These are phyloP conservation scores for Aspergillus pseudoglaucus DNA, from an alignment of 2,329 filamentous ascomycete species.

Conservation along the genomic window DNA sequence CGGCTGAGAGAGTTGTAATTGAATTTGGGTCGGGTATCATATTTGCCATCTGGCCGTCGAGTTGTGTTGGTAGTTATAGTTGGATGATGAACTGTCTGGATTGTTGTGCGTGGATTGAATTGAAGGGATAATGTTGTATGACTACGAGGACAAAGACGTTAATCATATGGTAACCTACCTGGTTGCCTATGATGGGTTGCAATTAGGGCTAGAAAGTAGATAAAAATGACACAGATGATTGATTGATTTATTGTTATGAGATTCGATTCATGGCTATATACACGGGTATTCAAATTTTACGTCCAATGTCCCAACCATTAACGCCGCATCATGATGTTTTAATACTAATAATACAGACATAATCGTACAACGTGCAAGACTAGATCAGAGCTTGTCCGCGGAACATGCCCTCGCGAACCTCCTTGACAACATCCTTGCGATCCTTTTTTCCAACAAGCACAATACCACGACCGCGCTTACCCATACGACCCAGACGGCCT, in stretches of 20 bases:
- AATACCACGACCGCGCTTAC: slow-evolving; percentile 77
- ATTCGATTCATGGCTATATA: neutral
- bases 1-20: too few relatives aligned
- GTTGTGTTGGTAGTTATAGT: too few relatives aligned
- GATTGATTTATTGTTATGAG: slow-evolving; percentile 3
- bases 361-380: slow-evolving; percentile 9
- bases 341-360: slow-evolving; percentile 5
- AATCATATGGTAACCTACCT: too few relatives aligned
- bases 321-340: slow-evolving; percentile 1
- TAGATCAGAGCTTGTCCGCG: slow-evolving; percentile 70
- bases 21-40: too few relatives aligned
- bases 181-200: too few relatives aligned
- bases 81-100: too few relatives aligned
- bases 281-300: neutral
- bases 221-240: neutral
- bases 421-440: slow-evolving; percentile 79
- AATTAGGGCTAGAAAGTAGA: too few relatives aligned
- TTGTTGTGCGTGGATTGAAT: too few relatives aligned
- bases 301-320: neutral
- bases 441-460: slow-evolving; percentile 87
- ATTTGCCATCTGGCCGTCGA: too few relatives aligned
- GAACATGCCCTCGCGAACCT: slow-evolving; percentile 86
- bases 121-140: too few relatives aligned
- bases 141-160: too few relatives aligned
- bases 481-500: slow-evolving; percentile 87